A percentile compares a stretch with the other conserved stretches of the same genome.
Evolutionary conservation across 371 early-diverging fungal genomes (phyloP).

Genomic region (Mucor indicus): DNA sequence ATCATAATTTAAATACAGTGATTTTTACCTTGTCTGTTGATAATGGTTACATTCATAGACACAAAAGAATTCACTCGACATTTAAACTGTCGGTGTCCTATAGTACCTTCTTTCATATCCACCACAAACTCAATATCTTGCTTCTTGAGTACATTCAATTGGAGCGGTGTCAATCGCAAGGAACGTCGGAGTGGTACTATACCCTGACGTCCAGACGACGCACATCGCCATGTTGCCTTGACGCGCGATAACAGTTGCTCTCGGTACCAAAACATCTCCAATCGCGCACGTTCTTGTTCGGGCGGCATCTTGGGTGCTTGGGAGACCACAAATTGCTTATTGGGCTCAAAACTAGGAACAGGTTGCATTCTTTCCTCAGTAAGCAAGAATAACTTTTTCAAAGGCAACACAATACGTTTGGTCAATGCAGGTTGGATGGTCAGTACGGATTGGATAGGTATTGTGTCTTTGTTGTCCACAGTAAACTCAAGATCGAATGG

Average conservation of each 20-base stretch:
- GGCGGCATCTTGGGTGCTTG: conserved; percentile 49
- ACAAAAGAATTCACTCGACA: conserved; percentile 59
- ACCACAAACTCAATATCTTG: conserved; percentile 64
- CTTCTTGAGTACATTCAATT: conserved; percentile 57
- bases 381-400: conserved; percentile 63
- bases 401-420: conserved; percentile 63
- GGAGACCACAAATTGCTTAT: conserved; percentile 79
- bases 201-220: conserved; percentile 52
- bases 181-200: conserved; percentile 52
- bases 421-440: conserved; percentile 40
- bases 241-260: conserved; percentile 62
- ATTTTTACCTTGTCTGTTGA: conserved; percentile 47
- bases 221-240: conserved; percentile 52
- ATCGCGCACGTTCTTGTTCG: conserved; percentile 60
- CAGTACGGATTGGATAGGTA: not conserved
- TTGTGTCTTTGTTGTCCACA: conserved; percentile 39
- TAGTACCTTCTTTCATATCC: conserved; percentile 24
- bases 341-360: conserved; percentile 68
- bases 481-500: conserved; percentile 69
- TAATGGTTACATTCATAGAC: conserved; percentile 53
- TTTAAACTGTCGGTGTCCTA: conserved; percentile 41
- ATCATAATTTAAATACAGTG: too few species aligned
- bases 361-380: conserved; percentile 50
- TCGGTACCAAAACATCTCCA: conserved; percentile 80
- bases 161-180: conserved; percentile 51